Base-by-base conservation (phyloP, 2,329 filamentous ascomycete genomes). In the Fusarium tuaranense region DNA sequence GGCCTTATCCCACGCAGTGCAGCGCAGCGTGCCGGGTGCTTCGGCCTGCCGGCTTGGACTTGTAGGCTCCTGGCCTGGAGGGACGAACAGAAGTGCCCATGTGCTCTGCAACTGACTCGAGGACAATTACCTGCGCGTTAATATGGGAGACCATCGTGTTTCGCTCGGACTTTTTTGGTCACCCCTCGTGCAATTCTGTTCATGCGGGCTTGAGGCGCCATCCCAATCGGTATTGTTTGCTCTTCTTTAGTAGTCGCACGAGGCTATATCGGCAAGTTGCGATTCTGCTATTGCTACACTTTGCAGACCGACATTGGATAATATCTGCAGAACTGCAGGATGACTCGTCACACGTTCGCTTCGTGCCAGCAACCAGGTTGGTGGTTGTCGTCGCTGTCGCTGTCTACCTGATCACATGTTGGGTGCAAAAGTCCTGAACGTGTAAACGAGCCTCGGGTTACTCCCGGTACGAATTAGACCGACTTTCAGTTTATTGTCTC, bases 61-160 rank as follows among this genome's bases (percentile, higher is more conserved):
- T 62, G 44, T n/a, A 20, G 53, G 25, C 60, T 51, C 22, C 27
- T 20, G 6, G 48, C 22, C 27, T 20, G 6, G 48, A 34, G n/a
- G 48, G 22, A 41, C n/a, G 32, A 38, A 38, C 27, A 63, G 7
- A 30, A 65, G 34, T 64, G 62, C 36, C 13, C 65, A 48, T 25
- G 51, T 61, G 62, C 44, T n/a, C 62, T 53, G 57, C 25, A 39
- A 59, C 71, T 71, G 71, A 74, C 55, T 68, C 69, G 58, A 61
- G 48, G 18, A 9, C 20, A 30, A 32, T 27, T 30, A 22, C 46
- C 58, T 22, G 18, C 48, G 48, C 36, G 51, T 67, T 53, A 16
- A 25, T n/a, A 22, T 44, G 34, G 10, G 16, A 61, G 27, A 20
- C 51, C 62, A 39, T 22, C 14, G 38, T 46, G 38, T 65, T 41